Conservation (phyloP, 1,139 yeast genomes). For the Candida albicans region DNA sequence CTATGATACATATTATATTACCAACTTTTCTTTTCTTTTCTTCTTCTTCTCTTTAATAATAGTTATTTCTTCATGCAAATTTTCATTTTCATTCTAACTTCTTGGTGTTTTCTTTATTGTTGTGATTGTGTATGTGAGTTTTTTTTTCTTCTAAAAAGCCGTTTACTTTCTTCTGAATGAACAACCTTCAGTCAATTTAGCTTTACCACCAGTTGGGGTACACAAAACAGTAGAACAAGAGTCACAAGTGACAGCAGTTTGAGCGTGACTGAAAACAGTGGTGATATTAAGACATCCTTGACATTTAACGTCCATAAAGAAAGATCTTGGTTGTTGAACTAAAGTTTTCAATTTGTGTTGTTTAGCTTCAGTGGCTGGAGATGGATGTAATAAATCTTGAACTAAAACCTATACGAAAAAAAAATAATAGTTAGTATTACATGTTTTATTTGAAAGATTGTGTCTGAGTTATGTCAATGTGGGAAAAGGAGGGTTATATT, state of each 20-base stretch:
- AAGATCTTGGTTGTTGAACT: constrained; percentile 97
- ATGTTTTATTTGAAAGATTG: neutral
- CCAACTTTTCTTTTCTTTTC: constrained; percentile 1
- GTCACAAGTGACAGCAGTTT: constrained; percentile 99
- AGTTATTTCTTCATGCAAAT: neutral
- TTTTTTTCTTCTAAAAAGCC: neutral
- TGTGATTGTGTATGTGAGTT: neutral
- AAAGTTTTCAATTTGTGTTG: constrained; percentile 97
- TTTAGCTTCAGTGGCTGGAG: constrained; percentile 91
- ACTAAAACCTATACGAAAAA: constrained; percentile 86
- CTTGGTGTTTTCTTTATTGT: neutral
- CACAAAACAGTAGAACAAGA: constrained; percentile 96
- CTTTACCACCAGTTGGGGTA: constrained; percentile 99
- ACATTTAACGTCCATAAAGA: constrained; percentile 99
- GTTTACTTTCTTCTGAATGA: constrained; percentile 97
- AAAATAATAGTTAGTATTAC: constrained; percentile 3
- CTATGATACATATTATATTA: constrained; percentile 6
- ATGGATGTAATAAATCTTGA: constrained; percentile 96
- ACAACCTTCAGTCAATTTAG: constrained; percentile 97
- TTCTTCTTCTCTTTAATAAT: neutral
- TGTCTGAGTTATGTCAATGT: too few species aligned
- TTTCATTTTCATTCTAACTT: neutral
- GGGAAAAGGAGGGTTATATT: too few species aligned
- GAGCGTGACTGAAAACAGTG: constrained; percentile 99
- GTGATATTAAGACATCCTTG: constrained; percentile 99